Percentiles rank a stretch among this genome's conserved stretches.
Evolutionary conservation across 495 filamentous ascomycete species (phyloP).

Genomic region (Articulospora tetracladia): DNA sequence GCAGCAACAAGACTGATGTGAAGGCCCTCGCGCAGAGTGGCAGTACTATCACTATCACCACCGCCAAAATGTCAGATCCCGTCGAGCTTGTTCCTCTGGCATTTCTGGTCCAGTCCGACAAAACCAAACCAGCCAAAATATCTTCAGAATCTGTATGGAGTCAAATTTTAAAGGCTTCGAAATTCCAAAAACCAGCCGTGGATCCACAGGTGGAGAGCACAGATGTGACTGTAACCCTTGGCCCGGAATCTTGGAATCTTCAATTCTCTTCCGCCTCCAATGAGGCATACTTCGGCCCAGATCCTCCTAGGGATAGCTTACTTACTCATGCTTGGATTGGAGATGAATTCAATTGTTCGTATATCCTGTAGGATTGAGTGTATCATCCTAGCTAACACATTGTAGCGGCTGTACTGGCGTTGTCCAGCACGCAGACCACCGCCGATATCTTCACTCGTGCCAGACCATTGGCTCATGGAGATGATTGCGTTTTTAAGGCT

Average conservation of each 20-base stretch:
- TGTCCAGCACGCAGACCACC: background rate
- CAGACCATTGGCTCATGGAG: background rate
- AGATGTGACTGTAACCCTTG: background rate
- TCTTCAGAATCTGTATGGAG: background rate
- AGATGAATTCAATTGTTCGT: background rate
- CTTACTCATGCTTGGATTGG: background rate
- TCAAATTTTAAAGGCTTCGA: background rate
- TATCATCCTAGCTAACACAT: background rate
- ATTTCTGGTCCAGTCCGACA: background rate
- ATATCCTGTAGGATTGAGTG: background rate
- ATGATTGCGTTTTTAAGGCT: background rate
- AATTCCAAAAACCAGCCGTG: background rate
- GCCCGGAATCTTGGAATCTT: background rate
- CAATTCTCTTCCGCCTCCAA: background rate
- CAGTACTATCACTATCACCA: background rate
- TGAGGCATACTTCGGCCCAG: background rate
- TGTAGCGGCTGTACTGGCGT: background rate
- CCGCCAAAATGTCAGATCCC: background rate
- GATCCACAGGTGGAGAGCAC: background rate
- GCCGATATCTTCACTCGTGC: background rate
- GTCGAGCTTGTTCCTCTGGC: background rate
- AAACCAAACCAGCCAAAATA: background rate
- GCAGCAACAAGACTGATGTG: background rate
- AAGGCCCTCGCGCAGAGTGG: background rate
- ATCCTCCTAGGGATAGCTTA: background rate